A percentile compares a stretch with the other conserved stretches of the same genome.
Conservation (phyloP, 2,329 filamentous ascomycete genomes). For the Teratosphaeriaceae sp. region DNA sequence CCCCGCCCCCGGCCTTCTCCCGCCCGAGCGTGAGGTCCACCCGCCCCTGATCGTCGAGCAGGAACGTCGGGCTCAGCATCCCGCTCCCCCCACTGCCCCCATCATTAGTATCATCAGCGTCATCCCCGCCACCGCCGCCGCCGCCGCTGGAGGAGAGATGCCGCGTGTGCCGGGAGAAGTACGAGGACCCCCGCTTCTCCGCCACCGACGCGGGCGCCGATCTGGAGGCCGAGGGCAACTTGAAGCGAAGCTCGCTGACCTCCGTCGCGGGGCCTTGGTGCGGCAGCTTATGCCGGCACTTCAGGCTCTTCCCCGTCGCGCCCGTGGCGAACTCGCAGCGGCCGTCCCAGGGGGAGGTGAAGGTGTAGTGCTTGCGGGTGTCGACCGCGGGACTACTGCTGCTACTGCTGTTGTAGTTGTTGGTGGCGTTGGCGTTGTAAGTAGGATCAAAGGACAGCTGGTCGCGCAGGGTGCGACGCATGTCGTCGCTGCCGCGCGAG, state of each 20-base stretch:
- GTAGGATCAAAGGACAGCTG: background rate
- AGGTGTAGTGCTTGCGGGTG: slow-evolving; percentile 61
- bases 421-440: slow-evolving; percentile 7
- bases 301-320: slow-evolving; percentile 55
- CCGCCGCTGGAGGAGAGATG: background rate
- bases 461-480: slow-evolving; percentile 12
- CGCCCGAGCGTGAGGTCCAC: slow-evolving; percentile 70
- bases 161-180: slow-evolving; percentile 12
- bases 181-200: slow-evolving; percentile 23
- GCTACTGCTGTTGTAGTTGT: slow-evolving; percentile 8
- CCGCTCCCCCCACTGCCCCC: too few relatives aligned
- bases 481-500: slow-evolving; percentile 6
- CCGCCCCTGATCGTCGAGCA: slow-evolving; percentile 33
- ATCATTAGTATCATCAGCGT: too few relatives aligned
- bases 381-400: slow-evolving; percentile 30
- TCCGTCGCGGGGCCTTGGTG: slow-evolving; percentile 33
- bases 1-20: slow-evolving; percentile 80
- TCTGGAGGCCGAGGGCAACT: slow-evolving; percentile 57
- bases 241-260: slow-evolving; percentile 85
- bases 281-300: slow-evolving; percentile 29
- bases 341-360: slow-evolving; percentile 80
- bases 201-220: slow-evolving; percentile 20
- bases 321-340: slow-evolving; percentile 80
- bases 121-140: slow-evolving; percentile 1
- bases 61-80: slow-evolving; percentile 13